A percentile compares a stretch with the other conserved stretches of the same genome.
phyloP scores from a whole-genome alignment of 495 filamentous ascomycete species.

The Sordaria brevicollis region DNA sequence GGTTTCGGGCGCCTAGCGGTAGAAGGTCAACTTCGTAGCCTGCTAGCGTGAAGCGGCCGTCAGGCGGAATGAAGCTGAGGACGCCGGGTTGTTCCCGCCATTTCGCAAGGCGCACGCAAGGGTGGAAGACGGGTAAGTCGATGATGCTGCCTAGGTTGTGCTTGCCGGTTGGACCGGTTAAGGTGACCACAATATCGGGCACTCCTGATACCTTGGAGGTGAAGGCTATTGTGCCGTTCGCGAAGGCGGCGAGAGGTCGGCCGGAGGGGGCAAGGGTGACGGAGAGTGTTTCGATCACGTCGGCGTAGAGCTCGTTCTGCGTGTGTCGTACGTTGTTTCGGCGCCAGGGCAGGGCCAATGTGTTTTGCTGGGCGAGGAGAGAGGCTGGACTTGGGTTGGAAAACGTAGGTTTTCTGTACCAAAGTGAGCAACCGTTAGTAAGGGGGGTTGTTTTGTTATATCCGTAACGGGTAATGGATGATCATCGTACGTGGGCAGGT shows the following conservation, averaged over 20 bases:
- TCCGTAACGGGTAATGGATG: not conserved
- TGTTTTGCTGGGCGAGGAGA: conserved; percentile 25
- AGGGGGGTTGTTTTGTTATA: not conserved
- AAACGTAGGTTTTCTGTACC: conserved; percentile 7
- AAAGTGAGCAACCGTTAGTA: not conserved
- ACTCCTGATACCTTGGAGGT: conserved; percentile 91
- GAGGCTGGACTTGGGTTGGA: conserved; percentile 16
- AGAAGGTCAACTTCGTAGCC: conserved; percentile 93
- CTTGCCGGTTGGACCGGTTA: conserved; percentile 66
- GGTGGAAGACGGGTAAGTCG: conserved; percentile 91
- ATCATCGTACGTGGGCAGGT: conserved; percentile 58
- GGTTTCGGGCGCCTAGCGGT: conserved; percentile 40
- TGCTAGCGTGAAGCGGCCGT: conserved; percentile 88
- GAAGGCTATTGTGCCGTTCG: conserved; percentile 88
- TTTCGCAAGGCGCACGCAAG: conserved; percentile 73
- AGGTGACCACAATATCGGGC: conserved; percentile 73
- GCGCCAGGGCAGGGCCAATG: conserved; percentile 64
- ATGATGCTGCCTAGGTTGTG: conserved; percentile 64
- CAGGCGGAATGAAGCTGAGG: conserved; percentile 88
- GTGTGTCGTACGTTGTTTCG: conserved; percentile 89
- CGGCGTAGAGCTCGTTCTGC: conserved; percentile 94
- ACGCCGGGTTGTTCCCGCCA: conserved; percentile 87
- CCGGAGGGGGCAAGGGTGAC: conserved; percentile 87
- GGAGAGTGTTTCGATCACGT: conserved; percentile 81
- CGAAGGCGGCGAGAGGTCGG: conserved; percentile 71